These are phyloP conservation scores for Spergularia marina DNA, from an alignment of 148 eudicot genomes.

Conservation along the genomic window DNA sequence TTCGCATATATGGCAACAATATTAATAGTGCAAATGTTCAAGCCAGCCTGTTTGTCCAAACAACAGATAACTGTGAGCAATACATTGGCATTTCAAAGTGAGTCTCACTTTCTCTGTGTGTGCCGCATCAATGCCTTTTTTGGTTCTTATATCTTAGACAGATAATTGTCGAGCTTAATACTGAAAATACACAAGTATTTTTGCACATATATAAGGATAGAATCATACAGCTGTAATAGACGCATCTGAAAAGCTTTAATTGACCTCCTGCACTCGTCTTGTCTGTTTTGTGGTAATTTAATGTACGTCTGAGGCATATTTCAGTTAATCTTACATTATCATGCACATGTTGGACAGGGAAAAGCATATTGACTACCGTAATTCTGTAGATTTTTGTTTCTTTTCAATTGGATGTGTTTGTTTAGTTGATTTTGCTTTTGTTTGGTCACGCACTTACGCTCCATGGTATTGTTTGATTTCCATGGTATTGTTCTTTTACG, in stretches of 20 bases:
- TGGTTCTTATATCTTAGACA: not conserved
- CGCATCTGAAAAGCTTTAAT: not conserved
- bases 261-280: not conserved
- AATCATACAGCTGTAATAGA: not conserved
- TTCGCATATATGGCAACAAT: conserved; percentile 74
- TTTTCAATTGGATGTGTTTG: no score
- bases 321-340: not conserved
- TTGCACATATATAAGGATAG: not conserved
- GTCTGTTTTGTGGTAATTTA: not conserved
- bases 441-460: not conserved
- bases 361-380: no score
- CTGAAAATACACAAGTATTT: not conserved
- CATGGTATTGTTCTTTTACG: not conserved
- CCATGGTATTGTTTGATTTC: not conserved
- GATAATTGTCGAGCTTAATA: not conserved
- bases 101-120: conserved; percentile 20
- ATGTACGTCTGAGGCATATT: not conserved
- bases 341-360: not conserved
- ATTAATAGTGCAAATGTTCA: conserved; percentile 43
- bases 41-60: conserved; percentile 77
- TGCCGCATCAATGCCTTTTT: not conserved
- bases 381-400: no score
- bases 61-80: conserved; percentile 71
- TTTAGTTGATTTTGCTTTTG: no score
- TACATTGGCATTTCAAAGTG: conserved; percentile 76